Base-by-base conservation (phyloP, 2,329 filamentous ascomycete species). In the Fusarium chlamydosporum region DNA sequence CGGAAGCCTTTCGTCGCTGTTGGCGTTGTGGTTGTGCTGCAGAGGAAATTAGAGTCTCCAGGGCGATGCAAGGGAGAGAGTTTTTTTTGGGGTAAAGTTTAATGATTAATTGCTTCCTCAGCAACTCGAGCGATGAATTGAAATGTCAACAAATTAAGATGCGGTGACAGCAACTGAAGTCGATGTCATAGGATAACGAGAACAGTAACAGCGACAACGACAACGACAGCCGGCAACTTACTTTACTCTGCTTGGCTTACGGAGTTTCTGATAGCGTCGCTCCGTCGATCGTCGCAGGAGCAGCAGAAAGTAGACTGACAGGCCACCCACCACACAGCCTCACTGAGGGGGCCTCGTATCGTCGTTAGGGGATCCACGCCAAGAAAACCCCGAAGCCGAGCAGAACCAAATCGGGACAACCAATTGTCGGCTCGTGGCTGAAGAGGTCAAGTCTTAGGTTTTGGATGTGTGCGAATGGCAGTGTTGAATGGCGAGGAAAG, bases 311-410 rank as follows among this genome's bases (percentile, higher is more conserved):
- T 33, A 45, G 48, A 66, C 31, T 40, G 26, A 33, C 20, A 35
- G 56, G 37, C 54, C 58, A 70, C 67, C 54, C 58, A 70, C 67
- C 7, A 54, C 42, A 45, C 42, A 45, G 67, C 62, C 67, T 68
- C 65, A 18, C 34, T 68, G 38, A 27, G 31, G 42, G 27, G 27
- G 35, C 29, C 66, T 63, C 66, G 66, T 70, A 68, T 65, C 41
- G 57, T 43, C 63, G 38, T 56, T 51, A 48, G 55, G 60, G 50
- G 53, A 42, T 67, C 58, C 53, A 42, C 18, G 56, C 66, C 45
- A 63, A 35, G 45, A 64, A 56, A 47, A 42, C 41, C 47, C 59
- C 41, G 50, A 47, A 42, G 52, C 50, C 27, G n/a, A 45, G 26
- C 27, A 55, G 62, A 46, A 61, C 65, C 40, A 37, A 31, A 34